Evolutionary conservation across 345 rosid species (phyloP), one percentile per base, ranked within the genome.

Genomic region (Xanthoceras sorbifolium): DNA sequence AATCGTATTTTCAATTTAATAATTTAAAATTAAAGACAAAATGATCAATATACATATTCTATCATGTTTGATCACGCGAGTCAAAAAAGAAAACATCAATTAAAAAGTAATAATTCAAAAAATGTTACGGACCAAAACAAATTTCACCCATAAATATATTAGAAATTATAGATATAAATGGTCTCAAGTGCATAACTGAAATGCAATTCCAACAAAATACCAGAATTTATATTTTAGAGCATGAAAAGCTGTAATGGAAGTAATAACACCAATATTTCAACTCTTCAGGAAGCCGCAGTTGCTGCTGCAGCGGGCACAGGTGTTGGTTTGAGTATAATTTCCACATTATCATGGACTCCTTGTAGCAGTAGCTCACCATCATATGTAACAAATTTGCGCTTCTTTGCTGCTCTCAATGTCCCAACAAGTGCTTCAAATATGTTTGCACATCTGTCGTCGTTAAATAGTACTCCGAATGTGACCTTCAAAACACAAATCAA

Each of bases 401-500:
- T 92, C 89, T 96, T 92, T 3, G 99, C 99, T 1, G 98, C 99
- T 83, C 98, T 91, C 69, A 93, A 80, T 1, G 98, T 96, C 77
- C 99, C 98, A 48, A 92, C 97, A 69, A 93, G 81, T 74, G 97
- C 98, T 85, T 96, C 98, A 31, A 96, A 93, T 79, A 93, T 90
- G 85, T 93, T 93, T n/a, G 98, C 94, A 71, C 99, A 96, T 76
- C 88, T 86, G 46, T 96, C 97, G 18, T 95, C 98, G 46, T 90
- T 80, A 81, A 96, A 93, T 76, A 93, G 81, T 72, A 91, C 94
- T 1, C 99, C 97, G 38, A 93, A 96, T 9, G 98, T 96, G 34
- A 96, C 97, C 97, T 96, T 66, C 42, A 81, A 69, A 67, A 63
- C 75, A 74, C 52, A 34, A 54, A 15, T 77, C 63, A 40, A 67